Evolutionary conservation across 495 filamentous ascomycete genomes (phyloP).

Genomic region (Penicillium bialowiezense): DNA sequence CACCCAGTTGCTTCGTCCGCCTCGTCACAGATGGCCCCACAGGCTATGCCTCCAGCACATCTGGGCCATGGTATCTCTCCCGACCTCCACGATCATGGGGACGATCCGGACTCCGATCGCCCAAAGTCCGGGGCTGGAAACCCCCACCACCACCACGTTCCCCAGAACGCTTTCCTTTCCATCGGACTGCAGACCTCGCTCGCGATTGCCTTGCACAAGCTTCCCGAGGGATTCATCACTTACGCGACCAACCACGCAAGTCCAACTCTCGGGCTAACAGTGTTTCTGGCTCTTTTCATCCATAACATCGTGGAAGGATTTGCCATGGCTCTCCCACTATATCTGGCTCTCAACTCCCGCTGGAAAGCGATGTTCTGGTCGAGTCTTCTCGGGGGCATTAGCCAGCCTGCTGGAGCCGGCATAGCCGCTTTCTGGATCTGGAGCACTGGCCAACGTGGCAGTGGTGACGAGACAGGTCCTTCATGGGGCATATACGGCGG

Average conservation of each 20-base stretch:
- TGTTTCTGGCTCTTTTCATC: constrained; percentile 94
- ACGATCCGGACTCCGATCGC: constrained; percentile 25
- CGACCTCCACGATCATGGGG: constrained; percentile 9
- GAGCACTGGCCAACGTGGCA: constrained; percentile 45
- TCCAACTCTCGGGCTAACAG: constrained; percentile 77
- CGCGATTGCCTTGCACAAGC: constrained; percentile 93
- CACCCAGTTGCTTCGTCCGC: constrained; percentile 10
- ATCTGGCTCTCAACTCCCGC: constrained; percentile 76
- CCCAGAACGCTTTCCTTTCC: constrained; percentile 86
- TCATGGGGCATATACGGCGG: constrained; percentile 77
- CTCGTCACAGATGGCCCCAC: constrained; percentile 7
- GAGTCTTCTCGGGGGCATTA: constrained; percentile 76
- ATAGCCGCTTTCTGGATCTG: constrained; percentile 83
- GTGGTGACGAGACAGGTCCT: constrained; percentile 46
- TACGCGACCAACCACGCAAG: constrained; percentile 97
- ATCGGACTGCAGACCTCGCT: constrained; percentile 91
- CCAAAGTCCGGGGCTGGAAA: constrained; percentile 28
- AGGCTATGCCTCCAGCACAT: neutral
- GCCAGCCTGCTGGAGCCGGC: constrained; percentile 81
- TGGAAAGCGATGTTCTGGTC: constrained; percentile 81
- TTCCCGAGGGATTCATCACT: constrained; percentile 97
- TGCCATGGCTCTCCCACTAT: constrained; percentile 86
- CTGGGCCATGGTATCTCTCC: constrained; percentile 3
- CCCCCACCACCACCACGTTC: constrained; percentile 94
- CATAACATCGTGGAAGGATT: constrained; percentile 99